Conservation (phyloP, 495 filamentous ascomycete genomes). For the Aspergillus homomorphus region DNA sequence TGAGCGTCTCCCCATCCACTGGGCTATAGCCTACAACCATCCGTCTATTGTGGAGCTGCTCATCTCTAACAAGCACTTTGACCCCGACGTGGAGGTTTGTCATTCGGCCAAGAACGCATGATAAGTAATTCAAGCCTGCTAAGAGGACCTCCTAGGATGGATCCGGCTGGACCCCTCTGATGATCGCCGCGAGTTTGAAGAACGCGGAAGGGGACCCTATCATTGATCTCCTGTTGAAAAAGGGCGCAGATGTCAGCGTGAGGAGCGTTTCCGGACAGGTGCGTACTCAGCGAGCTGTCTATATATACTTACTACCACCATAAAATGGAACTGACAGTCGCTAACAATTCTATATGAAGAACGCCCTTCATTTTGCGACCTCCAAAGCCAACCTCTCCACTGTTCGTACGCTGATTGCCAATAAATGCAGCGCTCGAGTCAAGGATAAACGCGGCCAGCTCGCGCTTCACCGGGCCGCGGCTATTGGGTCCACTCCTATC, state of each 20-base stretch:
- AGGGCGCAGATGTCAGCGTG: slow-evolving; percentile 75
- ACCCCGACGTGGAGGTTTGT: slow-evolving; percentile 77
- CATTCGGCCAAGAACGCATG: background rate
- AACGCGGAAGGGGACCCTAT: slow-evolving; percentile 54
- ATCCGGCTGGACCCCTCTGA: slow-evolving; percentile 88
- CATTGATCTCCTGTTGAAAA: slow-evolving; percentile 72
- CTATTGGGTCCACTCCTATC: slow-evolving; percentile 83
- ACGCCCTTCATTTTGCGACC: slow-evolving; percentile 85
- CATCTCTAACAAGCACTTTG: slow-evolving; percentile 65
- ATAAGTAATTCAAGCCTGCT: background rate
- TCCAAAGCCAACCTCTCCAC: slow-evolving; percentile 84
- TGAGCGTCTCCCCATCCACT: slow-evolving; percentile 89
- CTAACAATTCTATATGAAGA: slow-evolving; percentile 36
- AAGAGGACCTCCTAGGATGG: slow-evolving; percentile 59
- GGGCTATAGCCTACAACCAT: slow-evolving; percentile 85
- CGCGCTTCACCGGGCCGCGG: slow-evolving; percentile 85
- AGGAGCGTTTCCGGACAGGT: slow-evolving; percentile 70
- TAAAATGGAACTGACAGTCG: background rate
- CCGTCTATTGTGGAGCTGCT: slow-evolving; percentile 72
- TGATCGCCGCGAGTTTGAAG: slow-evolving; percentile 82
- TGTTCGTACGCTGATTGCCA: slow-evolving; percentile 70
- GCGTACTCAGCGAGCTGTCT: slow-evolving; percentile 4
- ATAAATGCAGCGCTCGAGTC: slow-evolving; percentile 76
- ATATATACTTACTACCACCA: background rate
- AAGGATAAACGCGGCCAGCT: slow-evolving; percentile 85